Conservation (phyloP, 1,284 basidiomycete genomes). For the Fomitopsis pinicola region DNA sequence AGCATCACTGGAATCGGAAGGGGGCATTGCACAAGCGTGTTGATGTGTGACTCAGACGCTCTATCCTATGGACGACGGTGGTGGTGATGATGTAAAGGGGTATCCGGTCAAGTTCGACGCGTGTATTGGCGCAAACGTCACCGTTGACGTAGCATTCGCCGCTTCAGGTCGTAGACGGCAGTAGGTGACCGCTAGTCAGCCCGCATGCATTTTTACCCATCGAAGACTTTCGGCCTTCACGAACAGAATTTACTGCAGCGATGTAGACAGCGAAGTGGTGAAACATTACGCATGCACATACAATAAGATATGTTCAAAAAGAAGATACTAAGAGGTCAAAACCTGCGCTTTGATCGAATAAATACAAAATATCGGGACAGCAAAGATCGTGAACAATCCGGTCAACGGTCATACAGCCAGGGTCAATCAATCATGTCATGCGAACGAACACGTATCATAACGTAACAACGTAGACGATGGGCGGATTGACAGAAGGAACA, state of each 20-base stretch:
- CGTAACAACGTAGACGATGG: background rate
- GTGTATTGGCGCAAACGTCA: constrained; percentile 1
- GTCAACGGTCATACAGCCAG: background rate
- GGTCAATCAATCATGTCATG: background rate
- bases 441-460: background rate
- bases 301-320: background rate
- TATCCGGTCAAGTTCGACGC: background rate
- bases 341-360: background rate
- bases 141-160: constrained; percentile 3
- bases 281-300: background rate
- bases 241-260: background rate
- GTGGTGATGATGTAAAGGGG: background rate
- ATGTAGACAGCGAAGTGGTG: background rate
- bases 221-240: background rate
- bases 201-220: background rate
- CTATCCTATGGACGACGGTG: background rate
- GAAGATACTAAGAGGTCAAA: background rate
- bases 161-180: background rate
- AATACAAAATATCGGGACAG: background rate
- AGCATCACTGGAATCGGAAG: too few relatives aligned
- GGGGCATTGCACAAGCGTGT: too few relatives aligned
- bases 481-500: background rate
- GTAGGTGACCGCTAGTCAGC: background rate
- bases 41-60: background rate
- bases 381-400: background rate